phyloP scores from a whole-genome alignment of 306 rosid genomes.

The Castanospermum australe region DNA sequence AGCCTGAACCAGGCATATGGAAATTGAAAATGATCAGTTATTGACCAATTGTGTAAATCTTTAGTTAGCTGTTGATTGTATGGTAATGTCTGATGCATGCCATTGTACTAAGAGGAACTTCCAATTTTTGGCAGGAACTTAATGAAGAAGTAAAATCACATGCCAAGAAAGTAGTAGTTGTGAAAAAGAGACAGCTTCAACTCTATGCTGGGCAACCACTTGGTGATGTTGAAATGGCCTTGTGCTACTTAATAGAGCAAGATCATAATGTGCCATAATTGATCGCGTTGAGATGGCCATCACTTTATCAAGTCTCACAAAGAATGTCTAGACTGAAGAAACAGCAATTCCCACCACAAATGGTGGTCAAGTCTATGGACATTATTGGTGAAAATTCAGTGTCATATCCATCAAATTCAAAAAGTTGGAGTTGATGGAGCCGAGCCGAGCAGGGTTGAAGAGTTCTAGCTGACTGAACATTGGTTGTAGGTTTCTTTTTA shows the following conservation, averaged over 20 bases:
- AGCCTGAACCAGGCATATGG: constrained; percentile 1
- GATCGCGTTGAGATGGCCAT: not conserved
- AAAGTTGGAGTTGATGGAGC: constrained; percentile 18
- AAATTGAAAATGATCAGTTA: constrained; percentile 14
- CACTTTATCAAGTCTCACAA: not conserved
- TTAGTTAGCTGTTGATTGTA: constrained; percentile 4
- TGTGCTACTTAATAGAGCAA: constrained; percentile 54
- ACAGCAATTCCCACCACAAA: not conserved
- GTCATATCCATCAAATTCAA: not conserved
- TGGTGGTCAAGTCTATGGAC: not conserved
- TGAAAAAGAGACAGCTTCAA: constrained; percentile 76
- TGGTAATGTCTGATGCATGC: not conserved
- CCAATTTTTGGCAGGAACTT: constrained; percentile 63
- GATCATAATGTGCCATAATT: constrained; percentile 33
- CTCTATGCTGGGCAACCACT: constrained; percentile 90
- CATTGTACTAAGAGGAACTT: not conserved
- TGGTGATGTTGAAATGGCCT: constrained; percentile 73
- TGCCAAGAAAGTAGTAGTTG: constrained; percentile 56
- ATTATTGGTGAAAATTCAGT: not conserved
- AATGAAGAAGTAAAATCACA: constrained; percentile 49
- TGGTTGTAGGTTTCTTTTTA: not conserved
- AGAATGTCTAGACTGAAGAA: constrained; percentile 11
- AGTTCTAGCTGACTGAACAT: constrained; percentile 8
- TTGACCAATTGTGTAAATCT: not conserved
- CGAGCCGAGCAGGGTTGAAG: not conserved